Evolutionary conservation across 495 filamentous ascomycete species (phyloP).

Genomic region (Daldinia caldariorum): DNA sequence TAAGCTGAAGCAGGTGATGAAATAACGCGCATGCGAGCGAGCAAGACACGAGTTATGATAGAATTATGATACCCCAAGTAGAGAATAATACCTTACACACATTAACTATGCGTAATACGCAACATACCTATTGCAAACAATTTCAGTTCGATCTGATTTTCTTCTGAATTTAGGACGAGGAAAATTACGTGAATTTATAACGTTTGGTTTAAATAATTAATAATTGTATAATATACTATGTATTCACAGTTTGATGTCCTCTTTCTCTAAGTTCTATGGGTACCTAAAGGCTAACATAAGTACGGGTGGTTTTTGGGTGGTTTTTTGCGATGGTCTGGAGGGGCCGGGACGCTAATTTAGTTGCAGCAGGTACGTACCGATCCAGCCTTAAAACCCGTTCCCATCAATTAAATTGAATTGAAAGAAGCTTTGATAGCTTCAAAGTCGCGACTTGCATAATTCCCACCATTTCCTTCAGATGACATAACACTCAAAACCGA

Average conservation of each 20-base stretch:
- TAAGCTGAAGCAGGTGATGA: conserved; percentile 43
- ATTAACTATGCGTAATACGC: no score
- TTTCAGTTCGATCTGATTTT: no score
- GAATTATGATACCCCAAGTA: conserved; percentile 33
- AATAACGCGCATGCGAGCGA: conserved; percentile 16
- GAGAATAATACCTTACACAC: conserved; percentile 13
- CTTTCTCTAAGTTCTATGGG: no score
- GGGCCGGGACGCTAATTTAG: conserved; percentile 7
- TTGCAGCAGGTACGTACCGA: conserved; percentile 27
- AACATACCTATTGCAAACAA: no score
- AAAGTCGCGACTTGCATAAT: conserved; percentile 30
- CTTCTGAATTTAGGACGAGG: not conserved
- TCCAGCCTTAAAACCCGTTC: conserved; percentile 16
- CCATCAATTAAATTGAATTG: not conserved
- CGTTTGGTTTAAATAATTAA: no score
- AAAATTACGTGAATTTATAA: not conserved
- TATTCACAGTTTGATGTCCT: no score
- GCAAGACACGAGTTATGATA: conserved; percentile 15
- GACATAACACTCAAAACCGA: not conserved
- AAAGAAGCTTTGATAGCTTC: conserved; percentile 33
- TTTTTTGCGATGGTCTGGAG: no score
- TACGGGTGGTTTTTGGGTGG: no score
- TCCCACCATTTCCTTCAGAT: not conserved
- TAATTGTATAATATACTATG: no score
- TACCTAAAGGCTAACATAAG: no score